Evolutionary conservation across 192 early-diverging fungal species (phyloP).

Genomic region (Umbelopsis isabellina): DNA sequence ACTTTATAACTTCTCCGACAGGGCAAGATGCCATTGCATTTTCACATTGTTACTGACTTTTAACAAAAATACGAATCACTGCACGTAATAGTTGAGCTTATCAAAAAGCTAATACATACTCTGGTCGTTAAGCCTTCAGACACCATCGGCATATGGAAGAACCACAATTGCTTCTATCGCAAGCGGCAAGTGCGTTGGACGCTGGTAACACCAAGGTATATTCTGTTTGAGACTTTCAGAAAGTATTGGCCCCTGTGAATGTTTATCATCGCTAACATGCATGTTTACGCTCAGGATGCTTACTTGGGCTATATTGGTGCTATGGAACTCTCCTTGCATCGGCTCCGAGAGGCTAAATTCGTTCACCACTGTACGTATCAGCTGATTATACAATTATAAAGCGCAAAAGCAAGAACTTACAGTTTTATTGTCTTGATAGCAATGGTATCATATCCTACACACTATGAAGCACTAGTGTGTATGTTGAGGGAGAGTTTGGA

Average conservation of each 20-base stretch:
- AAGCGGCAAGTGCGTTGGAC: slow-evolving; percentile 9
- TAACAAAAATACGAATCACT: background rate
- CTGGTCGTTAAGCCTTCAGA: background rate
- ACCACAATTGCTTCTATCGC: slow-evolving; percentile 8
- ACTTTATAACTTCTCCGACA: slow-evolving; percentile 10
- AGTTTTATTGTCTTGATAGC: background rate
- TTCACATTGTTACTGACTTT: background rate
- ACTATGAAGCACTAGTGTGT: slow-evolving; percentile 9
- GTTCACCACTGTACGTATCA: slow-evolving; percentile 50
- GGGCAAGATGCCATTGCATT: slow-evolving; percentile 13
- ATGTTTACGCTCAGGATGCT: slow-evolving; percentile 42
- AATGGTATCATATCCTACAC: slow-evolving; percentile 8
- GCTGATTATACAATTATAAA: background rate
- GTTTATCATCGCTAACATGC: too few species aligned
- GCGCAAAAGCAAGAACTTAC: background rate
- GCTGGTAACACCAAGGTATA: slow-evolving; percentile 18
- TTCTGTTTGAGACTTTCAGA: background rate
- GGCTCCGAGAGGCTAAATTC: slow-evolving; percentile 53
- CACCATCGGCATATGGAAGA: slow-evolving; percentile 16
- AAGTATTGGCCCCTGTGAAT: too few species aligned
- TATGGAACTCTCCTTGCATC: slow-evolving; percentile 44
- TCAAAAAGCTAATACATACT: background rate
- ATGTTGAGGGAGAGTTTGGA: background rate
- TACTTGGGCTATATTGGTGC: slow-evolving; percentile 52
- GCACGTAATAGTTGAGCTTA: background rate